Conservation (phyloP, 805 yeast genomes). For the Wickerhamiella bombiphila region DNA sequence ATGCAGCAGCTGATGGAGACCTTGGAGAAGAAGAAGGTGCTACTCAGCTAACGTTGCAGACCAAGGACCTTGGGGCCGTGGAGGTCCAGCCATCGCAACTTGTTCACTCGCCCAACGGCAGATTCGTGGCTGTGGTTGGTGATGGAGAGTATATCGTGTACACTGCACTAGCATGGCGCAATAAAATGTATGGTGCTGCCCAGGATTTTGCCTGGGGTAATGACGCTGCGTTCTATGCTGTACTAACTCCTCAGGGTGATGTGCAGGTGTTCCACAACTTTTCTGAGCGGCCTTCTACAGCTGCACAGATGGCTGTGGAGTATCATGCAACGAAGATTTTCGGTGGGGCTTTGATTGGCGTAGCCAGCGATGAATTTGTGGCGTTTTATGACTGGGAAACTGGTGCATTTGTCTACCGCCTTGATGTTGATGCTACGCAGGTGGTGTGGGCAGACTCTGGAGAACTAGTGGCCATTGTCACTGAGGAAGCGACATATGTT, state of each 20-base stretch:
- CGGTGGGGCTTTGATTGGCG: slow-evolving; percentile 80
- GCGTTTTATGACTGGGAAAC: slow-evolving; percentile 91
- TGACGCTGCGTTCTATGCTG: slow-evolving; percentile 76
- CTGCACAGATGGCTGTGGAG: slow-evolving; percentile 45
- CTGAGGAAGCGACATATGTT: slow-evolving; percentile 56
- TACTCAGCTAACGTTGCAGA: slow-evolving; percentile 43
- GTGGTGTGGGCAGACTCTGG: slow-evolving; percentile 91
- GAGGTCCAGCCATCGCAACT: slow-evolving; percentile 84
- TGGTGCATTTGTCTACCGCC: slow-evolving; percentile 69
- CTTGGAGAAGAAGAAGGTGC: slow-evolving; percentile 41
- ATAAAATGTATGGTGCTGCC: slow-evolving; percentile 82
- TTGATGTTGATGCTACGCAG: slow-evolving; percentile 63
- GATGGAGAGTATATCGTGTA: slow-evolving; percentile 95
- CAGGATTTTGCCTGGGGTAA: slow-evolving; percentile 90
- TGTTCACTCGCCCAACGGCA: slow-evolving; percentile 90
- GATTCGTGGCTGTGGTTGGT: slow-evolving; percentile 92
- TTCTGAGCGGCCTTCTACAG: slow-evolving; percentile 46
- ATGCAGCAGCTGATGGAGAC: slow-evolving; percentile 51
- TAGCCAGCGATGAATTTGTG: slow-evolving; percentile 61
- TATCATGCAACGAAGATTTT: slow-evolving; percentile 59
- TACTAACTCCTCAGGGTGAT: slow-evolving; percentile 50
- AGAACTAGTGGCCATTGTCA: slow-evolving; percentile 63
- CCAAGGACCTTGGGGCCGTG: slow-evolving; percentile 85
- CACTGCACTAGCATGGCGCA: slow-evolving; percentile 97
- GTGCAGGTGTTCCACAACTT: slow-evolving; percentile 72